phyloP scores from a whole-genome alignment of 2,329 filamentous ascomycete genomes.

The Stagonosporopsis rhizophila region DNA sequence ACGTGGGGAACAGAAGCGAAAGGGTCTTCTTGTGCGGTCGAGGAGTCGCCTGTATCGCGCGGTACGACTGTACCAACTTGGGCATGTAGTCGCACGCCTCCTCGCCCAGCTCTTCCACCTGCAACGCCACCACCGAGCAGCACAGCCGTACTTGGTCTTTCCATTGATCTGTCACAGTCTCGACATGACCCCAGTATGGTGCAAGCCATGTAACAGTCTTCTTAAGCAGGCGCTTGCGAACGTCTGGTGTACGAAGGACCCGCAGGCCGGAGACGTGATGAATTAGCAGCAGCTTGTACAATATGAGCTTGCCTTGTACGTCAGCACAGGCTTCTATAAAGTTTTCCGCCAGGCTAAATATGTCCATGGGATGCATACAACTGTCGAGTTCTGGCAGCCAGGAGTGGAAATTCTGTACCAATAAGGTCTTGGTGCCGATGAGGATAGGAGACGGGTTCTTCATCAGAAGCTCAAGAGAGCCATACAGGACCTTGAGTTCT shows the following conservation, averaged over 20 bases:
- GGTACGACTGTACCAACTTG: constrained; percentile 89
- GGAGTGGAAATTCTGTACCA: constrained; percentile 94
- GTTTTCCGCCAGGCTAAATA: constrained; percentile 87
- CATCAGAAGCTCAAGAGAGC: constrained; percentile 89
- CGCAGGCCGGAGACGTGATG: constrained; percentile 87
- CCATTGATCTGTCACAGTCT: constrained; percentile 81
- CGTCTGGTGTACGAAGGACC: constrained; percentile 80
- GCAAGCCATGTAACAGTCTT: constrained; percentile 91
- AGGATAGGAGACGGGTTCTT: constrained; percentile 82
- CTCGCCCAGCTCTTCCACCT: constrained; percentile 77
- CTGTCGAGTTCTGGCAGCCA: constrained; percentile 92
- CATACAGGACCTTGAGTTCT: constrained; percentile 86
- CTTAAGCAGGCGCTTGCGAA: constrained; percentile 74
- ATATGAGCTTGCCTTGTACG: constrained; percentile 87
- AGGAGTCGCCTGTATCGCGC: constrained; percentile 73
- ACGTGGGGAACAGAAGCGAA: constrained; percentile 86
- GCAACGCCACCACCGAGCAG: constrained; percentile 88
- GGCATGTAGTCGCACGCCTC: constrained; percentile 89
- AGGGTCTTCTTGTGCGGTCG: constrained; percentile 67
- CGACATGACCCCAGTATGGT: constrained; percentile 86
- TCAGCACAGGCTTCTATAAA: constrained; percentile 90
- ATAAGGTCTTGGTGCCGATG: constrained; percentile 91
- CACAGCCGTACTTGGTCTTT: constrained; percentile 91
- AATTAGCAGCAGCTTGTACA: constrained; percentile 92
- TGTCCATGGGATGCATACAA: constrained; percentile 80